Conservation (phyloP, 495 filamentous ascomycete species). For the Endocarpon pusillum region DNA sequence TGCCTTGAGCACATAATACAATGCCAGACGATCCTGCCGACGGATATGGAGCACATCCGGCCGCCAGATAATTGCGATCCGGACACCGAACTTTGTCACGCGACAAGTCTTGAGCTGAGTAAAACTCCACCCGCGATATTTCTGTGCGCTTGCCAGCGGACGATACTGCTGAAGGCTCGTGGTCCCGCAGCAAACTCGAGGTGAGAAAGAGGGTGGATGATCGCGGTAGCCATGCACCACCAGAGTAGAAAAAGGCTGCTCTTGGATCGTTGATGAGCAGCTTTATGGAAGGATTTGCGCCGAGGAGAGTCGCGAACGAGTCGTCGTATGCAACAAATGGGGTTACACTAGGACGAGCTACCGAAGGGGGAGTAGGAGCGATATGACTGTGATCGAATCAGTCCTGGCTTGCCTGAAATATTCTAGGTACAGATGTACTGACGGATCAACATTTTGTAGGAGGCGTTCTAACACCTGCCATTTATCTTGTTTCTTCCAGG, state of each 20-base stretch:
- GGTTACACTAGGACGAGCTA: background rate
- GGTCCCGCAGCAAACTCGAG: slow-evolving; percentile 23
- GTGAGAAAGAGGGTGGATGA: slow-evolving; percentile 41
- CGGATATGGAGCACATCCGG: slow-evolving; percentile 33
- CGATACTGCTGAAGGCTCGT: background rate
- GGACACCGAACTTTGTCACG: slow-evolving; percentile 9
- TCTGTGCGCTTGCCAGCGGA: slow-evolving; percentile 13
- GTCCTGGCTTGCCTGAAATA: background rate
- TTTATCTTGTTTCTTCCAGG: background rate
- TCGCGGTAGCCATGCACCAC: slow-evolving; percentile 33
- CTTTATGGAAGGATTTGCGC: slow-evolving; percentile 15
- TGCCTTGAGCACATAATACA: slow-evolving; percentile 37
- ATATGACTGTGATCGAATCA: background rate
- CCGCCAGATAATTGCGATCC: slow-evolving; percentile 33
- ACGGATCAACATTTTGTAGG: background rate
- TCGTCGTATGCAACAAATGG: background rate
- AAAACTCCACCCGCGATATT: slow-evolving; percentile 17
- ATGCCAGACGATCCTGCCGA: slow-evolving; percentile 10
- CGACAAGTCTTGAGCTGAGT: slow-evolving; percentile 10
- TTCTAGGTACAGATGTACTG: background rate
- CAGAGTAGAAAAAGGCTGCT: slow-evolving; percentile 41
- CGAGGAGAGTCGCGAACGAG: slow-evolving; percentile 17
- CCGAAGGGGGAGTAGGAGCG: background rate
- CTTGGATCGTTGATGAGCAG: slow-evolving; percentile 17
- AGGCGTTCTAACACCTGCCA: slow-evolving; percentile 1